Evolutionary conservation across 257 asterid species (phyloP), one percentile per base, ranked within the genome.

Genomic region (Paulownia fortunei): DNA sequence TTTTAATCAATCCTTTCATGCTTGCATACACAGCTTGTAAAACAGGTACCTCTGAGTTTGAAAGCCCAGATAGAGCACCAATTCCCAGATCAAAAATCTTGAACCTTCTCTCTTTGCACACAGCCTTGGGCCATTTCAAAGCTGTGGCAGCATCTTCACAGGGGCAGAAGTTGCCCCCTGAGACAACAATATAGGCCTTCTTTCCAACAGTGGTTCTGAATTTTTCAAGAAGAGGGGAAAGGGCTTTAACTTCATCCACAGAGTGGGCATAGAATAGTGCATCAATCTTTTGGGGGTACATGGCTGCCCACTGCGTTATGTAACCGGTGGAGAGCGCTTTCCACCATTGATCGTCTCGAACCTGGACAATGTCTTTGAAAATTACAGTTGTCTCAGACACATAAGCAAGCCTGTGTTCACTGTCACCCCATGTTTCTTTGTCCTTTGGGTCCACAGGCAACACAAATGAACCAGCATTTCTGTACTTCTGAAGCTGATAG

Each of bases 311-410:
- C 72, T 91, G 98, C 0, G 99, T 91, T 0, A 95, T 7, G 63
- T 95, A 95, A n/a, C 99, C 99, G 0, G 89, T 88, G 0, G 99
- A 90, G 18, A 95, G 91, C 23, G 99, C 98, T 72, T 86, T 93
- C 99, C 99, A 95, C 99, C 99, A 95, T 51, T 93, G 99, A 26
- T 93, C 92, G 69, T 95, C 98, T 36, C 99, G 80, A 24, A 89
- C 96, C 84, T 90, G 98, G 59, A 95, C 98, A 0, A 87, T 83
- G 68, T 87, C 96, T 77, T 93, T 95, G 96, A 93, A 95, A 39
- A 95, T 95, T 4, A 90, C 98, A 0, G 99, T 95, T 15, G 99
- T 95, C 77, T 95, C 98, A 0, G 99, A 89, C 2, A 95, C 94
- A 69, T 95, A 93, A 11, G 99, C 99, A 0, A 95, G 85, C 65